Base-by-base conservation (phyloP, 306 rosid species). In the Prosopis cineraria region DNA sequence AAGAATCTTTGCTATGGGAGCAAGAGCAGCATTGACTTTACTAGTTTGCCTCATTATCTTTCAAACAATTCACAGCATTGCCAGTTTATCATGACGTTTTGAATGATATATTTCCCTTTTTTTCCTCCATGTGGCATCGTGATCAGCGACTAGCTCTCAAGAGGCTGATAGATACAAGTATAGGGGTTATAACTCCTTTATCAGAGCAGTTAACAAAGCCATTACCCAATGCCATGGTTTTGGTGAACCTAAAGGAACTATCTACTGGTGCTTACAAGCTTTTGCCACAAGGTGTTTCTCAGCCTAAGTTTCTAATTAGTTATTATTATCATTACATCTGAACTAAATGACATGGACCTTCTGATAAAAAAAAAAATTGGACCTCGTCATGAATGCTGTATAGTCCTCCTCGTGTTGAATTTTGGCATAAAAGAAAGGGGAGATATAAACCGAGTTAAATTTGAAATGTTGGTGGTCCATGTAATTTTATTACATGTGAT, bases 151-250 rank as follows among this genome's bases (percentile, higher is more conserved):
- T 95, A 56, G 94, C 97, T 73, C 96, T 95, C 83, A 93, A 91
- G 82, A 93, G 99, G 86, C 81, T 95, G 84, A 84, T 91, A 39
- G 99, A 95, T 80, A 77, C 93, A 68, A 93, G 99, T 76, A 76
- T 95, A 89, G 99, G 99, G 56, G 84, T 95, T 69, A 90, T 95
- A 81, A 81, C 96, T 73, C 99, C 99, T 43, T 86, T 95, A 72
- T 91, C 98, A 29, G 99, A 93, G 85, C 99, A 95, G 88, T 93
- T 95, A 55, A 95, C 98, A 60, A 91, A 95, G 91, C 87, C 98
- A 80, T 89, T 95, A 81, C 93, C 97, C 65, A 88, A 95, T 88
- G 98, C 99, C 80, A 76, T 95, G 89, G 99, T 82, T 88, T 87
- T 95, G 74, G 96, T 95, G 17, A 93, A 87, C 85, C 89, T 87